Base-by-base conservation (phyloP, 2,329 filamentous ascomycete species). In the Colletotrichum spinosum region DNA sequence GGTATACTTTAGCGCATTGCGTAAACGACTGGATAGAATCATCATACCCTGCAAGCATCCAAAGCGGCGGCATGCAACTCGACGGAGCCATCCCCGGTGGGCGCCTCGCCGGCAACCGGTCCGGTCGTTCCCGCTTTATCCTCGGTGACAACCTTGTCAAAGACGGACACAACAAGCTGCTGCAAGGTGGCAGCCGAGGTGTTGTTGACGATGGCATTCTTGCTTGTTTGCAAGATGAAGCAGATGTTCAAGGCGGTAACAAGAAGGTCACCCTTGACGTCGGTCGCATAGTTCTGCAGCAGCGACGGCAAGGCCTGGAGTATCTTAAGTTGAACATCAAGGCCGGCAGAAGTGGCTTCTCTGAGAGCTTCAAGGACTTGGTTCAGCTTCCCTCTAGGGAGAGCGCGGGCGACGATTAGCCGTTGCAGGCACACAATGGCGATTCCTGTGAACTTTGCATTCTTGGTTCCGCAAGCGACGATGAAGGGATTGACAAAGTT, bases 121-220 rank as follows among this genome's bases (percentile, higher is more conserved):
- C 86, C 81, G 67, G 90, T 84, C 4, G 84, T 76, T 7, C 69
- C 71, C 50, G 76, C 79, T 70, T 79, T 90, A 75, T 97, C 94
- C 81, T 97, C 94, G 6, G 82, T 81, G 1, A 90, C 87, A 2
- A 97, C 93, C 76, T 97, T 96, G 75, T 98, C 96, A 77, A 97
- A 98, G 0, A 97, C 92, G 1, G 92, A 91, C 38, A 96, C 93
- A 8, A 98, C 90, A 12, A 99, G 86, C 77, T 98, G 96, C 78
- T 97, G 95, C 58, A 99, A 82, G 2, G 96, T 98, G n/a, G 96
- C 96, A 34, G 95, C 93, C 9, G 96, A 96, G 1, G 97, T 98
- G 72, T 97, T 97, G 74, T 95, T 97, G 71, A 99, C 94, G 55
- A 97, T 94, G 34, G 90, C 89, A 80, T 94, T 97, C 79, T 97